Conservation (phyloP, 495 filamentous ascomycete species). For the Symbiotaphrina buchneri region DNA sequence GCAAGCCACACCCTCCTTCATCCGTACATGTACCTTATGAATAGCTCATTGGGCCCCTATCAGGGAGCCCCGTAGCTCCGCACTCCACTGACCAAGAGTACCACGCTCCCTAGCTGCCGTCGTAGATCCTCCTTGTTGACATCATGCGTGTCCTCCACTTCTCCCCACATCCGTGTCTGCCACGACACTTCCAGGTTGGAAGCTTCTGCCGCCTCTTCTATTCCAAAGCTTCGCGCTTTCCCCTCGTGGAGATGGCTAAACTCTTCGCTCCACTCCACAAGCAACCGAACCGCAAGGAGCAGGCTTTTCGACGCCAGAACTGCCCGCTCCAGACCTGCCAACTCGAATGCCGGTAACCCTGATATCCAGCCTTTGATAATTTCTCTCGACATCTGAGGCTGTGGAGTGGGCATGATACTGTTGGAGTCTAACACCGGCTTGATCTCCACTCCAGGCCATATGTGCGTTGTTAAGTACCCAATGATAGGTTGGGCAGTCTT, state of each 20-base stretch:
- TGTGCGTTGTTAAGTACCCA: slow-evolving; percentile 36
- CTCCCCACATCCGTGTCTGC: slow-evolving; percentile 83
- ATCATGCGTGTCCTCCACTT: slow-evolving; percentile 97
- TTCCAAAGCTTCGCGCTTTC: slow-evolving; percentile 21
- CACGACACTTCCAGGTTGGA: slow-evolving; percentile 70
- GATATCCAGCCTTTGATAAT: slow-evolving; percentile 62
- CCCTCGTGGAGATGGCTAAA: slow-evolving; percentile 16
- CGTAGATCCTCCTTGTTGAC: slow-evolving; percentile 81
- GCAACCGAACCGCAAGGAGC: slow-evolving; percentile 47
- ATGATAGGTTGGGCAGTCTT: slow-evolving; percentile 42
- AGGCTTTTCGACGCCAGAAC: slow-evolving; percentile 73
- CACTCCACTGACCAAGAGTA: slow-evolving; percentile 54
- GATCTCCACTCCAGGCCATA: slow-evolving; percentile 78
- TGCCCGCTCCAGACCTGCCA: slow-evolving; percentile 69
- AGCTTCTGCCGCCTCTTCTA: slow-evolving; percentile 52
- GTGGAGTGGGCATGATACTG: slow-evolving; percentile 46
- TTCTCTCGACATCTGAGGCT: slow-evolving; percentile 47
- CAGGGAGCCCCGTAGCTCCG: too few relatives aligned
- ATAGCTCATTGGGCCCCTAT: too few relatives aligned
- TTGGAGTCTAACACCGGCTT: slow-evolving; percentile 47
- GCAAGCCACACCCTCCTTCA: too few relatives aligned
- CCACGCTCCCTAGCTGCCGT: slow-evolving; percentile 70
- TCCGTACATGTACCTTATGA: too few relatives aligned
- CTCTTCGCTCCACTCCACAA: slow-evolving; percentile 77
- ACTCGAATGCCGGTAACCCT: slow-evolving; percentile 46